Evolutionary conservation across 495 filamentous ascomycete genomes (phyloP).

Genomic region (Xylaria scruposa): DNA sequence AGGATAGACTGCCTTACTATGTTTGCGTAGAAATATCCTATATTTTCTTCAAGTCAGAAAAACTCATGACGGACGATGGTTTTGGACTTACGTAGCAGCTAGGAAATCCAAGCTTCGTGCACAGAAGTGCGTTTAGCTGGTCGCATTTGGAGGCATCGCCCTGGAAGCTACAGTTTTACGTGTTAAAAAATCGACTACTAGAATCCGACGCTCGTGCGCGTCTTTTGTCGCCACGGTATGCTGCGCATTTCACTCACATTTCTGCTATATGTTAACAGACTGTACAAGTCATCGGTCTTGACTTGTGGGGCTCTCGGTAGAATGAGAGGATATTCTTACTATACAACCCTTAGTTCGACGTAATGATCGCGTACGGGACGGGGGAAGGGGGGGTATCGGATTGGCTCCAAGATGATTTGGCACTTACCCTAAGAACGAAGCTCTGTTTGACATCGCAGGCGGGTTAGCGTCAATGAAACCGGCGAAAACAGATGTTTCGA

Average conservation of each 20-base stretch:
- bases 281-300: not conserved
- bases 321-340: conserved; percentile 15
- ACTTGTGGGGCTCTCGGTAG: not conserved
- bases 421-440: conserved; percentile 70
- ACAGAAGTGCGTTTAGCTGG: conserved; percentile 76
- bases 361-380: not conserved
- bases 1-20: conserved; percentile 28
- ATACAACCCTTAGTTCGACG: not conserved
- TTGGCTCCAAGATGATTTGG: not conserved
- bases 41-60: conserved; percentile 9
- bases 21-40: conserved; percentile 45
- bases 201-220: not conserved
- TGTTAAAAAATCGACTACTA: not conserved
- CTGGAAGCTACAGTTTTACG: conserved; percentile 59
- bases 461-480: not conserved
- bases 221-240: not conserved
- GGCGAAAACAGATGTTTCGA: not conserved
- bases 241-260: conserved; percentile 19
- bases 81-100: conserved; percentile 59
- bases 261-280: conserved; percentile 21
- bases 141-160: conserved; percentile 82
- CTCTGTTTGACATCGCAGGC: conserved; percentile 37
- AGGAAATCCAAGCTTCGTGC: conserved; percentile 83
- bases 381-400: too few relatives aligned
- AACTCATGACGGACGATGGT: not conserved